Conservation (phyloP, 2,329 filamentous ascomycete genomes). For the Mycosphaerella sp. region DNA sequence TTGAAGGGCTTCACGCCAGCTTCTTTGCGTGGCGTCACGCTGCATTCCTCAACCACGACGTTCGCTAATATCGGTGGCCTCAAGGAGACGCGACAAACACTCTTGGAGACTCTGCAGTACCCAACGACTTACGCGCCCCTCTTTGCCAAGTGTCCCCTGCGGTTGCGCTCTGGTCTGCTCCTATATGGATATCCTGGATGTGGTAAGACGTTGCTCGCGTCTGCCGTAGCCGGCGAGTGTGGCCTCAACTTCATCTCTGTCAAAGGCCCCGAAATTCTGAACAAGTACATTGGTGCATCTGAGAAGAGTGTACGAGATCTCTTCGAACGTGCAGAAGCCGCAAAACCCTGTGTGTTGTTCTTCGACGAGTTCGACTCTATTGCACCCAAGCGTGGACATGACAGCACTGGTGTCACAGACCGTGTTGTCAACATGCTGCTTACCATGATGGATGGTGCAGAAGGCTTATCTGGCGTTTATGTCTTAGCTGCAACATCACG, state of each 20-base stretch:
- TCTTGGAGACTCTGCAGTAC: constrained; percentile 92
- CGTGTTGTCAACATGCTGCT: constrained; percentile 96
- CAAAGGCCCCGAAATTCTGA: constrained; percentile 95
- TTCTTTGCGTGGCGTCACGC: constrained; percentile 85
- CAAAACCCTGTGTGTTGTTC: constrained; percentile 89
- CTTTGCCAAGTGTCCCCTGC: constrained; percentile 89
- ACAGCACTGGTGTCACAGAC: constrained; percentile 97
- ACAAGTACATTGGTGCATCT: constrained; percentile 97
- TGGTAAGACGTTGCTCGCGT: constrained; percentile 92
- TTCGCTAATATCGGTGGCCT: constrained; percentile 91
- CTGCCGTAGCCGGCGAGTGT: constrained; percentile 94
- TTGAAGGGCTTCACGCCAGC: constrained; percentile 91
- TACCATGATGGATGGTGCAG: constrained; percentile 98
- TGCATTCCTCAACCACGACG: constrained; percentile 87
- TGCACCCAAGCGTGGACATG: constrained; percentile 92
- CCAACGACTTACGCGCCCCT: constrained; percentile 97
- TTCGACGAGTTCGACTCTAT: constrained; percentile 99
- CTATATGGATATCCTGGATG: constrained; percentile 95
- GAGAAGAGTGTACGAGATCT: constrained; percentile 95
- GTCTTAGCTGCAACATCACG: constrained; percentile 90
- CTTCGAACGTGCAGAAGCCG: constrained; percentile 86
- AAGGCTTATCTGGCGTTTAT: constrained; percentile 90
- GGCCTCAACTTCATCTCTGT: constrained; percentile 98
- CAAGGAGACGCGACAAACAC: constrained; percentile 75
- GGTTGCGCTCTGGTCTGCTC: constrained; percentile 86